Evolutionary conservation across 495 filamentous ascomycete genomes (phyloP).

Genomic region (Penicillium atrosanguineum): DNA sequence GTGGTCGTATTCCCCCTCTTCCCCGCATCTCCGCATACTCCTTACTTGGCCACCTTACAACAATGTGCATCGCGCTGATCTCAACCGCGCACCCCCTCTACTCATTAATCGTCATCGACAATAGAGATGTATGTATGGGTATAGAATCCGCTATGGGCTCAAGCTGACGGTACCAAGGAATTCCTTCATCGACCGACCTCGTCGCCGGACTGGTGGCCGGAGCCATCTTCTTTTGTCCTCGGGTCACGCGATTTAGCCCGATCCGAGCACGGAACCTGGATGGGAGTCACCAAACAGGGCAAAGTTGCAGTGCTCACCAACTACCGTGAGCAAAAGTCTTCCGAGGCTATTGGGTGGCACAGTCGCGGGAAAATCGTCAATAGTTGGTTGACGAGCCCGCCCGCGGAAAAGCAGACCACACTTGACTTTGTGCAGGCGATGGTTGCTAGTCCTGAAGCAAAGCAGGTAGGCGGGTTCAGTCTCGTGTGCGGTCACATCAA

Average conservation of each 20-base stretch:
- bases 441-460: conserved; percentile 43
- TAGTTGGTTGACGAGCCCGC: conserved; percentile 66
- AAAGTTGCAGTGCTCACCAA: conserved; percentile 92
- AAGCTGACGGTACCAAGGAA: conserved; percentile 51
- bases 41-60: conserved; percentile 2
- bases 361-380: conserved; percentile 85
- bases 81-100: conserved; percentile 91
- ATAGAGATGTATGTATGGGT: conserved; percentile 68
- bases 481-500: conserved; percentile 82
- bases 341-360: conserved; percentile 55
- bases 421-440: conserved; percentile 67
- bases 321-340: conserved; percentile 65
- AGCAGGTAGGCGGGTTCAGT: conserved; percentile 86
- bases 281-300: conserved; percentile 81
- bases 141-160: not conserved
- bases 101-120: conserved; percentile 84
- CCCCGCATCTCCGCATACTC: conserved; percentile 2
- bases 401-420: conserved; percentile 35
- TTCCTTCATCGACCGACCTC: conserved; percentile 87
- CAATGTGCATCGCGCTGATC: conserved; percentile 90
- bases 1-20: not conserved
- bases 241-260: conserved; percentile 68
- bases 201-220: conserved; percentile 77
- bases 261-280: conserved; percentile 79
- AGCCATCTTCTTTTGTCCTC: conserved; percentile 58